phyloP scores from a whole-genome alignment of 331 rosid genomes.

The Telfairia occidentalis region DNA sequence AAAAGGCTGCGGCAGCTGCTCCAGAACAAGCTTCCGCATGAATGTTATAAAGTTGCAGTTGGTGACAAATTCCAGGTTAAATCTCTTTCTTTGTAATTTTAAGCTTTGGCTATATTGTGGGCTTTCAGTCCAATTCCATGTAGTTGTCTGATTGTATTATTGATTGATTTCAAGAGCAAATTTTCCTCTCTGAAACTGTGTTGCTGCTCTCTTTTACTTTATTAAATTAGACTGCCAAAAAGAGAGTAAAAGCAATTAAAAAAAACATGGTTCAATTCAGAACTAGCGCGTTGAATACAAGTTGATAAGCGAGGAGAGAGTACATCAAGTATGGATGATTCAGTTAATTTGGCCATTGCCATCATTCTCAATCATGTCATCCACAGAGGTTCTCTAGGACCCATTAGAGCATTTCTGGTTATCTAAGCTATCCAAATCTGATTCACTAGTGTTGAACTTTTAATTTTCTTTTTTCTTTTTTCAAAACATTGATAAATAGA shows the following conservation, averaged over 20 bases:
- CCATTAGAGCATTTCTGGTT: neutral
- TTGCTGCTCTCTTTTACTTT: neutral
- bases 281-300: neutral
- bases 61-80: conserved; percentile 9
- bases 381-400: neutral
- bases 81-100: neutral
- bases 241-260: neutral
- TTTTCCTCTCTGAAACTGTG: neutral
- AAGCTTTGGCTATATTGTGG: neutral
- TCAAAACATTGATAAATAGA: neutral
- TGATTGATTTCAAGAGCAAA: conserved; percentile 3
- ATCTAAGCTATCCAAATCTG: neutral
- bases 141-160: conserved; percentile 1
- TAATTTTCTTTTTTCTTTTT: neutral
- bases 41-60: conserved; percentile 9
- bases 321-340: neutral
- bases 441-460: neutral
- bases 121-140: neutral
- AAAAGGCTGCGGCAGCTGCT: conserved; percentile 56
- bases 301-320: neutral
- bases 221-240: neutral
- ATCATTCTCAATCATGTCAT: conserved; percentile 11
- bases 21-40: conserved; percentile 43
- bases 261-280: neutral
- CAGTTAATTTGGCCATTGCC: conserved; percentile 4